Evolutionary conservation across 2,329 filamentous ascomycete species (phyloP), one percentile per base, ranked within the genome.

Genomic region (Lasiodiplodia citricola): DNA sequence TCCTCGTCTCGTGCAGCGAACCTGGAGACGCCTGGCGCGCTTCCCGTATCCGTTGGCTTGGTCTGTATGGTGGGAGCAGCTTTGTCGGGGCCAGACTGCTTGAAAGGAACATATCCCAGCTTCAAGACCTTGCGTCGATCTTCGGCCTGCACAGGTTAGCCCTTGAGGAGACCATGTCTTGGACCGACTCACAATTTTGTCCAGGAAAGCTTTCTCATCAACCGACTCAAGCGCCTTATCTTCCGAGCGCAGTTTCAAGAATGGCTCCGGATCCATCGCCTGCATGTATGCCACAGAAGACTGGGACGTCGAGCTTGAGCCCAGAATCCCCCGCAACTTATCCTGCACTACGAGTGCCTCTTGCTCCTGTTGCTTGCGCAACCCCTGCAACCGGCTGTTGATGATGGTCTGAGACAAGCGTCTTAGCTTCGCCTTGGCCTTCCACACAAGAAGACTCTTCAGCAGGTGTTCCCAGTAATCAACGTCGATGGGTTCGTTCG

Each of bases 381-480:
- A 81, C 65, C 87, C 84, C 56, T 90, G 86, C 62, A 92, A 83
- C 38, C 92, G 88, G 73, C 88, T 90, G 68, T 89, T 87, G 71
- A 91, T 87, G 70, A 97, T 92, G 14, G 88, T 88, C 72, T 92
- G 89, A 72, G 91, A 94, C 18, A 97, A 90, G 70, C 88, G 90
- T 72, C 89, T 90, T 66, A 99, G 82, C 78, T 91, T 93, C 2
- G 94, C 93, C 78, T 92, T 94, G 41, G 96, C 93, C 82, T 98
- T 98, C 90, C 93, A 97, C 1, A 97, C 89, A 7, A 92, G 85
- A 71, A 99, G 83, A 76, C 91, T 96, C 72, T 90, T 90, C 70
- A 99, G 84, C 18, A 99, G 85, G 77, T 97, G 93, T 77, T 97
- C 93, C 96, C 96, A 99, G 79, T 98, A 99, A 80, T 99, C 96